Percentiles rank a stretch among this genome's conserved stretches.
phyloP scores from a whole-genome alignment of 306 rosid genomes.

The Cyclanthera cordifolia region DNA sequence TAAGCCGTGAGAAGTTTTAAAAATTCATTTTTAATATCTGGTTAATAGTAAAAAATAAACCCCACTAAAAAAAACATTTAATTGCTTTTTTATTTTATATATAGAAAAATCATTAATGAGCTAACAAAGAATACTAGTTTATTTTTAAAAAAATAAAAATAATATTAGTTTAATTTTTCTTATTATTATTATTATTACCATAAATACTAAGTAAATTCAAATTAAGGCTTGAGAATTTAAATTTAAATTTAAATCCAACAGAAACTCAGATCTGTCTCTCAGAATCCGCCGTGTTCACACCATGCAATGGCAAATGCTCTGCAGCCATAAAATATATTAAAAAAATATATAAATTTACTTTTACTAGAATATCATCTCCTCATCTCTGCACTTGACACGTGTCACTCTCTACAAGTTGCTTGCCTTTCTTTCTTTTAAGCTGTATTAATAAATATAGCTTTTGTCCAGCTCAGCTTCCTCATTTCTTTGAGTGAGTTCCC shows the following conservation, averaged over 20 bases:
- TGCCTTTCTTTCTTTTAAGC: background rate
- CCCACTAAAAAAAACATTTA: no score
- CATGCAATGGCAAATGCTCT: constrained; percentile 1
- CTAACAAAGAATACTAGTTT: no score
- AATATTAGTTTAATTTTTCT: no score
- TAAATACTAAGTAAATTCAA: no score
- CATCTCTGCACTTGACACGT: constrained; percentile 1
- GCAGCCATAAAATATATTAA: background rate
- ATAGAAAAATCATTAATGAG: no score
- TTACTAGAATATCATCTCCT: constrained; percentile 4
- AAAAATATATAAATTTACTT: background rate
- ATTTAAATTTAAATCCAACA: background rate
- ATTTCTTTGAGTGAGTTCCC: background rate
- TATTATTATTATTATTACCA: no score
- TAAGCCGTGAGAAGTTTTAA: no score
- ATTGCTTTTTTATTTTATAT: no score
- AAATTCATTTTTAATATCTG: no score
- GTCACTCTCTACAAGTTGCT: background rate
- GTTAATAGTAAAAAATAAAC: no score
- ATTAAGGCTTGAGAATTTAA: no score
- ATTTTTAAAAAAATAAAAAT: no score
- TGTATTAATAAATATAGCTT: background rate
- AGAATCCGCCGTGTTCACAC: constrained; percentile 3
- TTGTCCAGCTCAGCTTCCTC: background rate
- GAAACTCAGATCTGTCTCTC: constrained; percentile 4